A percentile compares a stretch with the other conserved stretches of the same genome.
Conservation (phyloP, 441 rosid genomes). For the Monsonia emarginata region DNA sequence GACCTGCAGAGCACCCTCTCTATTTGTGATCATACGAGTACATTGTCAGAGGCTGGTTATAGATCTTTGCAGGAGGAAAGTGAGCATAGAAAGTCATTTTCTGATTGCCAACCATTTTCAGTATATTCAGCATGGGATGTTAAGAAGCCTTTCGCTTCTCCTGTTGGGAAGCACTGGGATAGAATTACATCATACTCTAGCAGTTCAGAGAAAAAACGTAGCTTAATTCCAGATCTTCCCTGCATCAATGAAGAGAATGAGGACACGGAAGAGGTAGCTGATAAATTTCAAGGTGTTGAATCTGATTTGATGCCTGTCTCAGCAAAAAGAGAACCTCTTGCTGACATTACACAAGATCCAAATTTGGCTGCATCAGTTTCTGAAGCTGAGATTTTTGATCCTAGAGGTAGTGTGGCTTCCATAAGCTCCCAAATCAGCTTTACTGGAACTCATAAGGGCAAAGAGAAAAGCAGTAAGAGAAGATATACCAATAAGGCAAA, state of each 20-base stretch:
- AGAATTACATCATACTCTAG: constrained; percentile 44
- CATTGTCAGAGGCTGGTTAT: constrained; percentile 28
- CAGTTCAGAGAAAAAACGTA: constrained; percentile 58
- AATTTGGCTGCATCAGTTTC: constrained; percentile 37
- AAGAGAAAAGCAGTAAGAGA: constrained; percentile 40
- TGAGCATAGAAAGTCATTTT: constrained; percentile 28
- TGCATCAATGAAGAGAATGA: constrained; percentile 81
- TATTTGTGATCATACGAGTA: constrained; percentile 13
- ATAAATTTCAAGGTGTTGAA: constrained; percentile 29
- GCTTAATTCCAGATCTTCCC: constrained; percentile 71
- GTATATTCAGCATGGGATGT: constrained; percentile 30
- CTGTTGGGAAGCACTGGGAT: constrained; percentile 68
- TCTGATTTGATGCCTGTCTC: constrained; percentile 27
- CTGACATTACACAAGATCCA: constrained; percentile 39
- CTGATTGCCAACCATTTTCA: constrained; percentile 40
- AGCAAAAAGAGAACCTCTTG: constrained; percentile 47
- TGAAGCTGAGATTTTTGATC: constrained; percentile 32
- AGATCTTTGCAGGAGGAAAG: constrained; percentile 31
- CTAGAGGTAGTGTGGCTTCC: constrained; percentile 58
- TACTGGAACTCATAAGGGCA: constrained; percentile 34
- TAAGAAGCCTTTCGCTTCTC: constrained; percentile 47
- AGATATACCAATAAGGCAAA: constrained; percentile 35
- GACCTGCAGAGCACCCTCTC: constrained; percentile 22
- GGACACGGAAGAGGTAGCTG: constrained; percentile 38
- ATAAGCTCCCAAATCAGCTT: constrained; percentile 42